phyloP scores from a whole-genome alignment of 2,329 filamentous ascomycete species.

The Cercospora zeae-maydis region DNA sequence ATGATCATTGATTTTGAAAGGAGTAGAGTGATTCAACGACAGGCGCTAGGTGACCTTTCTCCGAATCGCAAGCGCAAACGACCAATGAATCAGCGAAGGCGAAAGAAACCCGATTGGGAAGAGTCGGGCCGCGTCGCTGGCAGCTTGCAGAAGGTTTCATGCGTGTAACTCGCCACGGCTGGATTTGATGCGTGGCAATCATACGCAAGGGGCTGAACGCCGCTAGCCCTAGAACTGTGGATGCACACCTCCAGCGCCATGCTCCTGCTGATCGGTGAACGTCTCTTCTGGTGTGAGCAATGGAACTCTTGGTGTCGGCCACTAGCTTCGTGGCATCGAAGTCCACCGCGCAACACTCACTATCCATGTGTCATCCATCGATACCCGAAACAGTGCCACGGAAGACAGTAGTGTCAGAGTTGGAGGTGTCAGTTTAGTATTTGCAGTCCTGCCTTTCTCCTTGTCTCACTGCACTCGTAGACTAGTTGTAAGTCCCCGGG shows the following conservation, averaged over 20 bases:
- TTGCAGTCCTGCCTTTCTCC: background rate
- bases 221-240: too few species aligned
- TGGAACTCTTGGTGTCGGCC: too few species aligned
- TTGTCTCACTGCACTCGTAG: background rate
- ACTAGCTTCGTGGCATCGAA: too few species aligned
- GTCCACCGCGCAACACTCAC: too few species aligned
- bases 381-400: background rate
- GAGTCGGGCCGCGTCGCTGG: background rate
- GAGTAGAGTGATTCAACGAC: conserved; percentile 1
- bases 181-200: background rate
- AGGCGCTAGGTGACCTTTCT: conserved; percentile 5
- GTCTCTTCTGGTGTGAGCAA: too few species aligned
- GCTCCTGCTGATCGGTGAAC: too few species aligned
- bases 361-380: too few species aligned
- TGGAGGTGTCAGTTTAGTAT: too few species aligned
- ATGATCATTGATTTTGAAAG: conserved; percentile 5
- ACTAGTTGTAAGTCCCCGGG: background rate
- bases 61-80: conserved; percentile 4
- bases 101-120: background rate
- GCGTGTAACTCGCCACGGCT: background rate
- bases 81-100: background rate
- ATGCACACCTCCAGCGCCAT: too few species aligned
- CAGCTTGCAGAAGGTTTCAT: background rate
- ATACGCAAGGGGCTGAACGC: too few species aligned
- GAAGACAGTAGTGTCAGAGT: background rate